Evolutionary conservation across 129 eudicot genomes (phyloP), one percentile per base, ranked within the genome.

Genomic region (Rutidosis leptorrhynchoides): DNA sequence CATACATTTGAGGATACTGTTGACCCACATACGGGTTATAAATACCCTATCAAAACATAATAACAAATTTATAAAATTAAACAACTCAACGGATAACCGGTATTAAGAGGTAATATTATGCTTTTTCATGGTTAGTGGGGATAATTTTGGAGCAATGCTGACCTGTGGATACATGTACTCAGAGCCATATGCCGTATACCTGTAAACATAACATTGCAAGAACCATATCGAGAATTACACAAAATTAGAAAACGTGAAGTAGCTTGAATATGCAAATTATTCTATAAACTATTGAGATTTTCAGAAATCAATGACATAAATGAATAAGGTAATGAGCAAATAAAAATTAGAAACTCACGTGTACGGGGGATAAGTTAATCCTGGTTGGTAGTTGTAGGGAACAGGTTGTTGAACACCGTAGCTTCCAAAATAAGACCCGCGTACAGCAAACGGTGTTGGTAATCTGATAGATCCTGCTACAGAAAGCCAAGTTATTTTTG

Each of bases 141-240:
- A 43, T 46, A 57, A 22, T 40, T 43, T 57, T 26, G 49, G 64
- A 70, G 71, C 53, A 42, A 19, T 73, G 33, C 54, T 70, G 63
- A 90, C 97, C 92, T 84, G 92, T 72, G 92, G 81, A 58, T 87
- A 87, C 51, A 70, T 78, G 58, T 82, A 90, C 60, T 90, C 97
- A 28, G 82, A 84, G 67, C 83, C 87, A 77, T 87, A 87, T 37
- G 91, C 51, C 46, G 92, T 71, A 78, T 81, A 82, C 78, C 92
- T 90, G 91, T 77, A 74, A 45, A 25, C 9, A 43, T 23, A 45
- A 75, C 43, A 72, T 73, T 17, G 48, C 52, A 55, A 28, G 56
- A 27, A n/a, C 74, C 74, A 56, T 55, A 56, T 69, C 26, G 48
- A 64, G 19, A 69, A 32, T 53, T 33, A 33, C 24, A 54, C 7